phyloP scores from a whole-genome alignment of 2,329 filamentous ascomycete genomes.

The Diplodia seriata region DNA sequence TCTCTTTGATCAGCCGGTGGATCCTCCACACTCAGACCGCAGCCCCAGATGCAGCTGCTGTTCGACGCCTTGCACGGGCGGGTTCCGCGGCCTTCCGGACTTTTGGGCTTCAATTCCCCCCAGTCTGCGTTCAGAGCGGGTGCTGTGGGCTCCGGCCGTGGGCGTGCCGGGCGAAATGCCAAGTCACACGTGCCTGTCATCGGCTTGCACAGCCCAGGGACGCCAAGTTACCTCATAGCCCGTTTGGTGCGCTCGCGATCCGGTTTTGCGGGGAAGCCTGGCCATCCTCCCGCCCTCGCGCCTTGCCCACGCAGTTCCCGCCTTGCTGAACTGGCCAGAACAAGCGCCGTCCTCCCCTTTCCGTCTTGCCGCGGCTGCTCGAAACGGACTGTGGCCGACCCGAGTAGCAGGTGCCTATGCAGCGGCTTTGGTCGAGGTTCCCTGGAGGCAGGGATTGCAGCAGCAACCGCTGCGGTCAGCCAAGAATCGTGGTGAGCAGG shows the following conservation, averaged over 20 bases:
- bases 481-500: conserved; percentile 6
- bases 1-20: conserved; percentile 21
- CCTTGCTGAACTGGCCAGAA: not conserved
- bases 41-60: conserved; percentile 12
- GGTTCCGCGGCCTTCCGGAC: not conserved
- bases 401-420: not conserved
- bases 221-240: conserved; percentile 19
- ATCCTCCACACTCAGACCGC: conserved; percentile 19
- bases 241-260: conserved; percentile 1
- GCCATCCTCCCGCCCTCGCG: conserved; percentile 9
- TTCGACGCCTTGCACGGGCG: not conserved
- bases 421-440: conserved; percentile 6
- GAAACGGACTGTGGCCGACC: not conserved
- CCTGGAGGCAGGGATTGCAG: conserved; percentile 1
- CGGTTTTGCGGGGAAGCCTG: conserved; percentile 27
- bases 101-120: no score
- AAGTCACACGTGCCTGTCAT: not conserved
- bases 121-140: not conserved
- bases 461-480: conserved; percentile 2
- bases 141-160: not conserved
- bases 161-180: not conserved
- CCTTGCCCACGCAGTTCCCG: not conserved
- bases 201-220: conserved; percentile 16
- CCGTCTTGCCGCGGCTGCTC: not conserved
- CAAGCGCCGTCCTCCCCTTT: not conserved